A percentile compares a stretch with the other conserved stretches of the same genome.
Conservation (phyloP, 257 asterid genomes). For the Solanum etuberosum region DNA sequence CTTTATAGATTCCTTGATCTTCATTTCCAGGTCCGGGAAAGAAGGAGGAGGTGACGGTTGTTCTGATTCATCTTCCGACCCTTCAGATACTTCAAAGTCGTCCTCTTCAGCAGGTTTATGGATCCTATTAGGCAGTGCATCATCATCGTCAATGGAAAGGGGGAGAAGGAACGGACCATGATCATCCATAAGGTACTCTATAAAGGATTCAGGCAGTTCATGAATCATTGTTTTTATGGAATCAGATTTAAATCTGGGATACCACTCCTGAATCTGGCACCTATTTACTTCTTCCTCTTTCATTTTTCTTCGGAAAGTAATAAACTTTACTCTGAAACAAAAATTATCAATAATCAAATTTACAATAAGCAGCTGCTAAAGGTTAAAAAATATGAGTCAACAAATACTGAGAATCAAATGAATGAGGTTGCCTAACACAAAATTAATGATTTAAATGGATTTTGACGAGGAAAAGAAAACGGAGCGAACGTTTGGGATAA, state of each 20-base stretch:
- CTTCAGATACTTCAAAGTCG: slow-evolving; percentile 42
- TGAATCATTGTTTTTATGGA: slow-evolving; percentile 56
- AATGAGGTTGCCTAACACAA: not conserved
- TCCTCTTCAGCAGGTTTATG: slow-evolving; percentile 70
- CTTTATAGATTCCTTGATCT: slow-evolving; percentile 47
- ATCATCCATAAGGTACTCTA: slow-evolving; percentile 54
- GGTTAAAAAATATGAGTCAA: not conserved
- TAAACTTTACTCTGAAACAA: not conserved
- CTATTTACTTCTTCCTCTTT: slow-evolving; percentile 60
- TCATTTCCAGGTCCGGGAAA: slow-evolving; percentile 62
- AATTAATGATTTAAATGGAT: not conserved
- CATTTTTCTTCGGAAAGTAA: slow-evolving; percentile 17
- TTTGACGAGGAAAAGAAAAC: not conserved
- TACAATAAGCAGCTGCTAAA: not conserved
- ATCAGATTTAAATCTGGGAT: slow-evolving; percentile 56
- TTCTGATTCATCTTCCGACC: slow-evolving; percentile 71
- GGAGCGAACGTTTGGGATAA: not conserved
- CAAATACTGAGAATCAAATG: not conserved
- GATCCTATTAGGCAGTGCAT: slow-evolving; percentile 74
- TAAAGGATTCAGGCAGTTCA: slow-evolving; percentile 67
- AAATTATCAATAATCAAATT: not conserved
- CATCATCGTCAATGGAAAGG: slow-evolving; percentile 39
- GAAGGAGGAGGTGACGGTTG: slow-evolving; percentile 43
- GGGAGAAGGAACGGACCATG: slow-evolving; percentile 81
- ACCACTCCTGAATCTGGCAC: slow-evolving; percentile 96